Evolutionary conservation across 208 protist genomes (phyloP).

Genomic region (Trypanosoma brucei): DNA sequence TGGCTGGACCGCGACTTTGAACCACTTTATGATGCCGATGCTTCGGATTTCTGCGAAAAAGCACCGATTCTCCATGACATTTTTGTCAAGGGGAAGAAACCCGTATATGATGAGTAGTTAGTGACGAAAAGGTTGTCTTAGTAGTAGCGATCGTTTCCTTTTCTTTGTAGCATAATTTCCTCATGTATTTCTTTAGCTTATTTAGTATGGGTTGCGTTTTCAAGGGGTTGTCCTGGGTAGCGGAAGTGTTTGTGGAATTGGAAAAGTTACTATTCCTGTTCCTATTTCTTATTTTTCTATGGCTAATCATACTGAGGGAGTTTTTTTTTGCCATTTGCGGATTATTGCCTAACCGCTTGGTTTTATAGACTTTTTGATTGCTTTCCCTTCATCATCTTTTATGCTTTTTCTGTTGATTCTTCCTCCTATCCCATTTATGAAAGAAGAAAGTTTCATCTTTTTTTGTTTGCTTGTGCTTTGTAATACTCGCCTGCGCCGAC

Average conservation of each 20-base stretch:
- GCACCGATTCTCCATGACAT: conserved; percentile 87
- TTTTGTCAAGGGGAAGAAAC: conserved; percentile 86
- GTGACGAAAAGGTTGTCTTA: conserved; percentile 1
- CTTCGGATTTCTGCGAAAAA: conserved; percentile 74
- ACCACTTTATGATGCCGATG: conserved; percentile 75
- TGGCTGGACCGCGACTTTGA: conserved; percentile 86
- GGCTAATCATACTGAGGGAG: too few relatives aligned
- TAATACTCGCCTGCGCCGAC: not conserved
- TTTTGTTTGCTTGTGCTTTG: not conserved
- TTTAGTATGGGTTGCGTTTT: conserved; percentile 1
- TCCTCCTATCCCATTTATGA: conserved; percentile 10
- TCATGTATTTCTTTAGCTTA: conserved; percentile 4
- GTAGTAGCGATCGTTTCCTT: not conserved
- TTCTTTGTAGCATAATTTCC: not conserved
- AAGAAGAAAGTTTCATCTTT: not conserved
- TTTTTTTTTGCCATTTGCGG: too few relatives aligned
- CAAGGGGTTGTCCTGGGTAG: too few relatives aligned
- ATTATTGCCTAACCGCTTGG: too few relatives aligned
- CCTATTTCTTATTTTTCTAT: too few relatives aligned
- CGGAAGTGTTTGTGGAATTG: too few relatives aligned
- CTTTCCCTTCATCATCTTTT: conserved; percentile 13
- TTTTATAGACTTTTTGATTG: too few relatives aligned
- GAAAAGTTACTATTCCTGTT: too few relatives aligned
- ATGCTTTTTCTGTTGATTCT: conserved; percentile 20
- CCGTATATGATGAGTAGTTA: conserved; percentile 37